Evolutionary conservation across 1,139 yeast species (phyloP).

Genomic region (Suhomyces chickasaworum): DNA sequence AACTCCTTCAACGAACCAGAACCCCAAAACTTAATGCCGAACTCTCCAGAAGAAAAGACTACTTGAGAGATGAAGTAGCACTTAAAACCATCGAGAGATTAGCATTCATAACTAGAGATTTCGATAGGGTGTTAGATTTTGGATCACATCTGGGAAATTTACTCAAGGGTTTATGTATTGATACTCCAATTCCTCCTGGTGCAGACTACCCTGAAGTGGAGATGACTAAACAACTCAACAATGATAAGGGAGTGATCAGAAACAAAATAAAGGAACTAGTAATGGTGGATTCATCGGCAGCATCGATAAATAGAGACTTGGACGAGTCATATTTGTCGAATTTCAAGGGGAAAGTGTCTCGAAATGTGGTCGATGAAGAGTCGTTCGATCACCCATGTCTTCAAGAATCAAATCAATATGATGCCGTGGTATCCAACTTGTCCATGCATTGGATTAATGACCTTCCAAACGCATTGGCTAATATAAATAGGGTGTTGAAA

Average conservation of each 20-base stretch:
- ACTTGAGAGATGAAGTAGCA: constrained; percentile 75
- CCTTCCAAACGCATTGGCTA: constrained; percentile 61
- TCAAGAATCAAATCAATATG: constrained; percentile 50
- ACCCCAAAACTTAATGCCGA: constrained; percentile 48
- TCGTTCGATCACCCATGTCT: constrained; percentile 44
- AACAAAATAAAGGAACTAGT: constrained; percentile 56
- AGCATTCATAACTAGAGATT: constrained; percentile 69
- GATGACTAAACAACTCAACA: constrained; percentile 43
- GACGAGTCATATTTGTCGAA: constrained; percentile 35
- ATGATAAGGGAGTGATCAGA: constrained; percentile 55
- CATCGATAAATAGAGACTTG: constrained; percentile 54
- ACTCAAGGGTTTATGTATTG: constrained; percentile 39
- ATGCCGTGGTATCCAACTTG: constrained; percentile 73
- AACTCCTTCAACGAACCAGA: constrained; percentile 59
- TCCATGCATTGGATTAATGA: constrained; percentile 87
- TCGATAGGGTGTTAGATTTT: constrained; percentile 63
- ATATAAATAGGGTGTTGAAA: constrained; percentile 61
- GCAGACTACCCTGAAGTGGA: constrained; percentile 33
- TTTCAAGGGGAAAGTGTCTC: constrained; percentile 46
- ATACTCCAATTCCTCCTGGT: constrained; percentile 29
- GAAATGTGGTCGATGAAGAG: constrained; percentile 71
- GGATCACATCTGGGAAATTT: constrained; percentile 75
- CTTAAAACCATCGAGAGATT: constrained; percentile 71
- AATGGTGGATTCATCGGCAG: constrained; percentile 68
- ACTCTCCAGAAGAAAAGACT: constrained; percentile 64